Evolutionary conservation across 192 early-diverging fungal genomes (phyloP).

Genomic region (Umbelopsis isabellina): DNA sequence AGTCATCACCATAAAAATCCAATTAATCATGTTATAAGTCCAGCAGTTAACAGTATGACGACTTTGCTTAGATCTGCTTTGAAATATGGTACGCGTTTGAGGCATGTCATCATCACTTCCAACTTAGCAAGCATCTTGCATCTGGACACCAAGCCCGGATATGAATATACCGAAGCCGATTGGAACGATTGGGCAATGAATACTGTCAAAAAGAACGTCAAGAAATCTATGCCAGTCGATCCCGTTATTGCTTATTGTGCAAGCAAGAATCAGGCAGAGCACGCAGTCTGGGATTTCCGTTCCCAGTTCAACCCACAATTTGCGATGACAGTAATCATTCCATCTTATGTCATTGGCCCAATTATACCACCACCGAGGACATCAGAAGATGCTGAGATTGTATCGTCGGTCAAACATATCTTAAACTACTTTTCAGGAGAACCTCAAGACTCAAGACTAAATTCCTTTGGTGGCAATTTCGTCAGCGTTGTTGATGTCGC

Average conservation of each 20-base stretch:
- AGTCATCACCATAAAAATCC: constrained; percentile 23
- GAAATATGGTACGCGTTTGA: constrained; percentile 24
- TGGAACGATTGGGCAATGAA: constrained; percentile 24
- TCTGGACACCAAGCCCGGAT: constrained; percentile 18
- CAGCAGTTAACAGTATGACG: constrained; percentile 49
- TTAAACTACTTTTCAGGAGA: constrained; percentile 5
- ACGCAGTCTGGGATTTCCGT: constrained; percentile 20
- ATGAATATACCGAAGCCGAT: constrained; percentile 15
- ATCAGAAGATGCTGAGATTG: neutral
- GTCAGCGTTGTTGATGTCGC: constrained; percentile 16
- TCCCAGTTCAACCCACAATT: neutral
- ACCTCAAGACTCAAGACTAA: neutral
- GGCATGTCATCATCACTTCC: constrained; percentile 50
- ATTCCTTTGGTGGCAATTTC: constrained; percentile 7
- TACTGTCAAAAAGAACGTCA: neutral
- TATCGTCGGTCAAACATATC: neutral
- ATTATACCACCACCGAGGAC: neutral
- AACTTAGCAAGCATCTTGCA: constrained; percentile 36
- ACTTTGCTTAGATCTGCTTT: constrained; percentile 41
- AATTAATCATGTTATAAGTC: constrained; percentile 28
- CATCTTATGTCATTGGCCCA: constrained; percentile 8
- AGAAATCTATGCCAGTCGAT: neutral
- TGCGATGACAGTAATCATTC: constrained; percentile 7
- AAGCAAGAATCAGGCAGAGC: constrained; percentile 24
- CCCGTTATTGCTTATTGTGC: constrained; percentile 19